These are phyloP conservation scores for Litchi chinensis DNA, from an alignment of 345 rosid species.

Conservation along the genomic window DNA sequence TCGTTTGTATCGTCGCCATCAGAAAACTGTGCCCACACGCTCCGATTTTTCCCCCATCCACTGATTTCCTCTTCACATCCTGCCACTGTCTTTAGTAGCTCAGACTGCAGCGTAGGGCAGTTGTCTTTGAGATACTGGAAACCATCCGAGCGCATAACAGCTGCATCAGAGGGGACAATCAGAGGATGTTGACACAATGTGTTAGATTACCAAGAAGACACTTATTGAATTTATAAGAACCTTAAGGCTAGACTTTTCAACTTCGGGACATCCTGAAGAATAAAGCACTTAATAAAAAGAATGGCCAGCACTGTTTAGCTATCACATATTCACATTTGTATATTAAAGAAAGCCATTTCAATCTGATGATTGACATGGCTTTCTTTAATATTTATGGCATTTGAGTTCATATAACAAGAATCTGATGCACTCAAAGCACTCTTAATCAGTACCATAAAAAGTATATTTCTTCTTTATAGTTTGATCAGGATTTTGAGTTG, in stretches of 20 bases:
- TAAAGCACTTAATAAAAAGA: conserved; percentile 28
- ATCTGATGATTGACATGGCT: background rate
- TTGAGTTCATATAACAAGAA: too few species aligned
- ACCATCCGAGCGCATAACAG: conserved; percentile 75
- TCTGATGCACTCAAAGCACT: too few species aligned
- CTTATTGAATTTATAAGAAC: conserved; percentile 25
- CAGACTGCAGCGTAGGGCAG: conserved; percentile 68
- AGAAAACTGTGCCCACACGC: conserved; percentile 70
- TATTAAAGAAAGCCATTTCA: background rate
- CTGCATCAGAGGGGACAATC: conserved; percentile 37
- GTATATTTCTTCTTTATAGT: too few species aligned
- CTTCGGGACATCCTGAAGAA: conserved; percentile 33
- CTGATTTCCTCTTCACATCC: conserved; percentile 71
- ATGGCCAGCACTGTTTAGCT: conserved; percentile 22
- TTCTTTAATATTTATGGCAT: background rate
- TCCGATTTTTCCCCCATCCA: conserved; percentile 62
- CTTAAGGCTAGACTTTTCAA: conserved; percentile 35
- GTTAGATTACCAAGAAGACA: background rate
- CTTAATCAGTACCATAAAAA: too few species aligned
- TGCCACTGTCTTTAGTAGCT: conserved; percentile 71
- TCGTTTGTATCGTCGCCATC: conserved; percentile 69
- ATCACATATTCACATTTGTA: conserved; percentile 21
- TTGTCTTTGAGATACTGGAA: conserved; percentile 68
- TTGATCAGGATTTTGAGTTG: background rate
- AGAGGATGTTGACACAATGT: background rate